A percentile compares a stretch with the other conserved stretches of the same genome.
phyloP scores from a whole-genome alignment of 2,329 filamentous ascomycete genomes.

The Stagonosporopsis vannaccii region DNA sequence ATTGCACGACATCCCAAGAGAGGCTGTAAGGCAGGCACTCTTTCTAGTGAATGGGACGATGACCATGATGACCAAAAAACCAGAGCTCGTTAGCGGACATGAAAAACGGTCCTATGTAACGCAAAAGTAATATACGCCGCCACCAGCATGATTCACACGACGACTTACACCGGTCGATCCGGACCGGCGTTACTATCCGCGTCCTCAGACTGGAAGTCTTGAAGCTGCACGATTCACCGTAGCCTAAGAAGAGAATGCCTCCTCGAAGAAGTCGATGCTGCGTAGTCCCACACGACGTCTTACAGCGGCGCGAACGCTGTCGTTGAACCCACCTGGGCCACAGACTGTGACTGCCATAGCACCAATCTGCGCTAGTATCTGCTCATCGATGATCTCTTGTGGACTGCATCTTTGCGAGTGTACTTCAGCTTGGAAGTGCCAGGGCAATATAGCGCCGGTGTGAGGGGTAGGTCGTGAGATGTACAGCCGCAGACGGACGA shows the following conservation, averaged over 20 bases:
- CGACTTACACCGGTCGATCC: background rate
- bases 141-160: background rate
- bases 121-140: background rate
- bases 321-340: slow-evolving; percentile 73
- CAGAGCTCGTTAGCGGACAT: background rate
- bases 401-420: slow-evolving; percentile 83
- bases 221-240: background rate
- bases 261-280: slow-evolving; percentile 76
- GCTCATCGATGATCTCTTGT: slow-evolving; percentile 74
- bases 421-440: slow-evolving; percentile 71
- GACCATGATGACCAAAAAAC: background rate
- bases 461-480: slow-evolving; percentile 81
- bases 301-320: slow-evolving; percentile 73
- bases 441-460: slow-evolving; percentile 71
- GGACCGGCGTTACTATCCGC: background rate
- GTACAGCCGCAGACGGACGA: slow-evolving; percentile 85
- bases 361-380: slow-evolving; percentile 78
- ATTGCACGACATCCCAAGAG: too few species aligned
- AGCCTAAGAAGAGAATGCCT: slow-evolving; percentile 66
- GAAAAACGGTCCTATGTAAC: background rate
- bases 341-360: slow-evolving; percentile 86
- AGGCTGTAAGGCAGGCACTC: too few species aligned
- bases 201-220: background rate
- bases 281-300: slow-evolving; percentile 67
- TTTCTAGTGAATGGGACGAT: too few species aligned